Base-by-base conservation (phyloP, 208 protist genomes). In the Lotmaria passim region DNA sequence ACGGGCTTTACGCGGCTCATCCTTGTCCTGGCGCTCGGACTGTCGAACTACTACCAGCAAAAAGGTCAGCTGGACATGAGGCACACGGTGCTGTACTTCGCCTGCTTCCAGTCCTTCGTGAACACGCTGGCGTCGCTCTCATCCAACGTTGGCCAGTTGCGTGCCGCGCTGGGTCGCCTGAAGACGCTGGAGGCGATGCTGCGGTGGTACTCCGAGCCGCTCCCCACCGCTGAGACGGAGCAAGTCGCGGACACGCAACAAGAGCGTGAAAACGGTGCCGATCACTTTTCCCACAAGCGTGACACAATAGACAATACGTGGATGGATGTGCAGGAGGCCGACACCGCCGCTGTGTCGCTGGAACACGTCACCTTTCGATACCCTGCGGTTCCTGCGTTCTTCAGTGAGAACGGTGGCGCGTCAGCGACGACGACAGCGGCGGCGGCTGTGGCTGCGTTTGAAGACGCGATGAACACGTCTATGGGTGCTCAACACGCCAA, bases 21-120 rank as follows among this genome's bases (percentile, higher is more conserved):
- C 39, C 83, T 91, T 62, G 83, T 94, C 12, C 58, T 88, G 26
- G 75, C 90, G 17, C 75, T 94, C 6, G 83, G 82, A 0, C 60
- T 90, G 41, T 87, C 64, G 63, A 91, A 86, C 55, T 72, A 78
- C 28, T 79, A 75, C 21, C 78, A 86, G 65, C 76, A 76, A 51
- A 69, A 68, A 8, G 86, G 86, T 10, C 75, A 85, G 23, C 64
- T 94, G 11, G 69, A 64, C 28, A 69, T 91, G 55, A 74, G 75
- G 19, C 82, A 91, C 63, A 90, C 91, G 21, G 83, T 70, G 33
- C 66, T 93, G 58, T 95, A 89, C 69, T 93, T 90, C 64, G 68
- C 91, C 26, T 84, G 87, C 44, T 71, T 95, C 26, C 79, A 82
- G 41, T 70, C 79, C 36, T 84, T 94, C 34, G 79, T 94, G 50